Evolutionary conservation across 169 alveolate species (phyloP).

Genomic region (Amoebophrya sp.): DNA sequence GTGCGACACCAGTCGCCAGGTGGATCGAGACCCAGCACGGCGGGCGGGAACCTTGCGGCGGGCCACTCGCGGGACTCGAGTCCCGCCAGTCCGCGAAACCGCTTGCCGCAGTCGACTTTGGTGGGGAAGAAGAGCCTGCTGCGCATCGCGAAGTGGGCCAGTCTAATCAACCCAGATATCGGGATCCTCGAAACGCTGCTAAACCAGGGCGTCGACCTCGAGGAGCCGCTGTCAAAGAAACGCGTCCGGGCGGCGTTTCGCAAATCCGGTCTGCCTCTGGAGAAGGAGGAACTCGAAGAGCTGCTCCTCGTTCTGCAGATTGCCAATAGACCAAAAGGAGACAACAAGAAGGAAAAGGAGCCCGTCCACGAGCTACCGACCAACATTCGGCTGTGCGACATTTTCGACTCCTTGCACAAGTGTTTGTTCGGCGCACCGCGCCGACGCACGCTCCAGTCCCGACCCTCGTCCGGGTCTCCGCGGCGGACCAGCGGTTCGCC

Average conservation of each 20-base stretch:
- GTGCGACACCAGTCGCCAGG: too few species aligned
- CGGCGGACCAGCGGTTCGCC: background rate
- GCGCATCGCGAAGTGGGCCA: background rate
- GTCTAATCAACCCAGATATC: background rate
- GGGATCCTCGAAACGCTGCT: background rate
- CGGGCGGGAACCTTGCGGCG: too few species aligned
- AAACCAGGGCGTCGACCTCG: background rate
- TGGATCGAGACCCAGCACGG: too few species aligned
- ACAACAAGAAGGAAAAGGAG: background rate
- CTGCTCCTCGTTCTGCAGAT: background rate
- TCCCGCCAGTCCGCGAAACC: too few species aligned
- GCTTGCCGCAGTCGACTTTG: too few species aligned
- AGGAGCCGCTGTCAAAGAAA: background rate
- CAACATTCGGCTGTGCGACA: background rate
- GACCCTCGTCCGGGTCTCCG: too few species aligned
- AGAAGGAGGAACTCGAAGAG: conserved; percentile 8
- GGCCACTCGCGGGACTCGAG: too few species aligned
- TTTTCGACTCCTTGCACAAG: background rate
- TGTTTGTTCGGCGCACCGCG: background rate
- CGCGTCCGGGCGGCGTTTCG: background rate
- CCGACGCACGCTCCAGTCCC: background rate
- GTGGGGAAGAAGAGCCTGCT: background rate
- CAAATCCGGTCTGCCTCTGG: background rate
- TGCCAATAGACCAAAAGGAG: background rate
- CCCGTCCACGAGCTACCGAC: too few species aligned